Evolutionary conservation across 805 yeast species (phyloP).

Genomic region (Pichia pseudocactophila): DNA sequence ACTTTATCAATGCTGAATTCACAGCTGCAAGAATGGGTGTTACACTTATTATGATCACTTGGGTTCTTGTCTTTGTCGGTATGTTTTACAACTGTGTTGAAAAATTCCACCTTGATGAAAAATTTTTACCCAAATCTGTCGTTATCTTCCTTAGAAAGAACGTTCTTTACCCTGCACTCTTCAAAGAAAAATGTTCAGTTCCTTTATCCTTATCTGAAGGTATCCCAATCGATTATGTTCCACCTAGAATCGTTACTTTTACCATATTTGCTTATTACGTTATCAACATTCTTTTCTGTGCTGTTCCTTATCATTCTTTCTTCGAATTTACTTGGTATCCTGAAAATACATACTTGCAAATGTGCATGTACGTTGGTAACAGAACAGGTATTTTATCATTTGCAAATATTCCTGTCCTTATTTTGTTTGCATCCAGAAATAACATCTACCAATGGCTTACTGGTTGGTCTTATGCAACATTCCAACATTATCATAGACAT

Average conservation of each 20-base stretch:
- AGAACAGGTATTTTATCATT: constrained; percentile 31
- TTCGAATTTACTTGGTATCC: not conserved
- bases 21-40: constrained; percentile 4
- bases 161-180: constrained; percentile 6
- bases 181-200: constrained; percentile 6
- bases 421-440: constrained; percentile 36
- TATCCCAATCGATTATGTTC: constrained; percentile 4
- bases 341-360: not conserved
- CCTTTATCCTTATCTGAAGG: constrained; percentile 1
- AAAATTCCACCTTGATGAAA: constrained; percentile 4
- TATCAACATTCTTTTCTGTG: constrained; percentile 6
- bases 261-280: constrained; percentile 3
- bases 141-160: constrained; percentile 4
- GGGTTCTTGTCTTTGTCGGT: constrained; percentile 8
- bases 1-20: not conserved
- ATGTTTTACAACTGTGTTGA: constrained; percentile 1
- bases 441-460: constrained; percentile 33
- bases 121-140: not conserved
- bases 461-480: constrained; percentile 32
- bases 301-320: constrained; percentile 4
- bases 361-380: constrained; percentile 6
- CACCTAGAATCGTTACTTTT: constrained; percentile 10
- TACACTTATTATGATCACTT: constrained; percentile 8
- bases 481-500: constrained; percentile 55
- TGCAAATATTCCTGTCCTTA: constrained; percentile 28